phyloP scores from a whole-genome alignment of 257 asterid genomes.

The Jaltomata sinuosa region DNA sequence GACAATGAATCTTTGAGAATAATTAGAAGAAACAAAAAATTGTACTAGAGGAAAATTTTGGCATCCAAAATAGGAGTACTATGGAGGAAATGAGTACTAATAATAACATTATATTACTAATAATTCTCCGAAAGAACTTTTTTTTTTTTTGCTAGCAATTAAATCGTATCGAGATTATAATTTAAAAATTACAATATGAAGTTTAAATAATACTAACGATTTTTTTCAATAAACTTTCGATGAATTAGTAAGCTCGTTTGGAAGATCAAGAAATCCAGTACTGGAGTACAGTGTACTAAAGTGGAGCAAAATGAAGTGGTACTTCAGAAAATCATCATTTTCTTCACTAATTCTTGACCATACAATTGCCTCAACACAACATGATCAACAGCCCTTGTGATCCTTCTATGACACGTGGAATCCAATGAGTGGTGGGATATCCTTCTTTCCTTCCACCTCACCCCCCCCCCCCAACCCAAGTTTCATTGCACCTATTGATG shows the following conservation, averaged over 20 bases:
- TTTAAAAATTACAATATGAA: no score
- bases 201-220: no score
- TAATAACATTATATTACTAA: no score
- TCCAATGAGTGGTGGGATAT: slow-evolving; percentile 18
- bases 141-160: no score
- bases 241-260: background rate
- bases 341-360: slow-evolving; percentile 34
- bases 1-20: background rate
- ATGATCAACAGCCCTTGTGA: background rate
- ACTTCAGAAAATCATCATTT: background rate
- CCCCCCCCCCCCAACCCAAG: background rate
- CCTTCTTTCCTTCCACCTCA: slow-evolving; percentile 22
- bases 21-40: no score
- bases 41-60: background rate
- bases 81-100: background rate
- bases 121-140: background rate
- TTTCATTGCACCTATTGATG: background rate
- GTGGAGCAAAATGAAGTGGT: background rate
- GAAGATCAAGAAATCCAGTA: background rate
- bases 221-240: background rate
- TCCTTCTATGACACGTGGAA: slow-evolving; percentile 35
- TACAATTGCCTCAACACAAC: slow-evolving; percentile 17
- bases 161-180: background rate
- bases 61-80: background rate
- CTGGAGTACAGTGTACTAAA: slow-evolving; percentile 1